Evolutionary conservation across 2,329 filamentous ascomycete species (phyloP), one percentile per base, ranked within the genome.

Genomic region (Hortaea werneckii): DNA sequence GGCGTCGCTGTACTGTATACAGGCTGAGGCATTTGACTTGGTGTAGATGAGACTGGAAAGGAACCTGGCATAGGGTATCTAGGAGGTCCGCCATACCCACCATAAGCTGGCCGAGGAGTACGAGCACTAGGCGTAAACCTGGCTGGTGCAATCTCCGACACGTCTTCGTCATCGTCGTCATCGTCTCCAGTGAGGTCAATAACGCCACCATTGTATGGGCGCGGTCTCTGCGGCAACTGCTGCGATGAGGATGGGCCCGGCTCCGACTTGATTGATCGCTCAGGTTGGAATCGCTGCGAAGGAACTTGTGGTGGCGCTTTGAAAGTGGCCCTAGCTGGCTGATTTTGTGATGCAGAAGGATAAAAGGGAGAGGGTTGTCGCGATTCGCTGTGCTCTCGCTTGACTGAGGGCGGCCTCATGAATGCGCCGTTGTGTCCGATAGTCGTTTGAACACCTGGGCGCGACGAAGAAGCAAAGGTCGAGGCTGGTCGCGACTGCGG

Each of bases 131-230:
- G 58, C 5, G 51, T 54, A 45, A 58, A 59, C 11, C 40, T 38
- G 5, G 41, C 44, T 5, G 57, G 55, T 4, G 43, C 42, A 26
- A 62, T 58, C 41, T 60, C 59, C 28, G 46, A 37, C 10, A 57
- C 41, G 12, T 61, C 58, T 7, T 61, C 59, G 13, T 57, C 52
- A 9, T 61, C 61, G 43, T 56, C 56, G 9, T 61, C 61, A 44
- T 56, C 56, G 45, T 59, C 60, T 45, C 50, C 50, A 29, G 61
- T 64, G 37, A 64, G 57, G 40, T 64, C 61, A 7, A 64, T 54
- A 8, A 62, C n/a, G n/a, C 45, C n/a, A 49, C 38, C 27, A 45
- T 37, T 5, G 48, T 9, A 35, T 12, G 48, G 47, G 7, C 45
- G 50, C 5, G 48, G 48, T 20, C 50, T 48, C 37, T 50, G 46